These are phyloP conservation scores for Jaapia argillacea DNA, from an alignment of 768 basidiomycete genomes.

Conservation along the genomic window DNA sequence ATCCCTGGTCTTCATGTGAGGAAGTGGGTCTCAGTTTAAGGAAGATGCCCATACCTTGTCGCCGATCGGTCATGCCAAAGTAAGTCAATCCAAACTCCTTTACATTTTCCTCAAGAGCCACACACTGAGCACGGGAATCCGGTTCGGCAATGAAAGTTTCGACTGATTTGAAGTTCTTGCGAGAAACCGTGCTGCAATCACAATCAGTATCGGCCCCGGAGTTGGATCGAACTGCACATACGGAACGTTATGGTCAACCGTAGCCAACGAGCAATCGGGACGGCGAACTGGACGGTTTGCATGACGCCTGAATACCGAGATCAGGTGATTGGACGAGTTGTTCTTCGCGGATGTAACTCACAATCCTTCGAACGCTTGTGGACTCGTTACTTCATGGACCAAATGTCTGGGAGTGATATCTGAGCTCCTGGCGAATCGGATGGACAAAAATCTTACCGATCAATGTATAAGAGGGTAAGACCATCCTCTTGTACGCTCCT, in stretches of 20 bases:
- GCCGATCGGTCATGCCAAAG: conserved; percentile 56
- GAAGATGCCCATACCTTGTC: conserved; percentile 48
- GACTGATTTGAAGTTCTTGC: conserved; percentile 40
- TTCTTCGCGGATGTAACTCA: conserved; percentile 14
- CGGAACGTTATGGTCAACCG: conserved; percentile 52
- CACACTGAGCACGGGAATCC: conserved; percentile 47
- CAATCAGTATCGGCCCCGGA: conserved; percentile 1
- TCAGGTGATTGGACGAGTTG: background rate
- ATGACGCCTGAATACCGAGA: conserved; percentile 23
- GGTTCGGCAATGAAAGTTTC: conserved; percentile 43
- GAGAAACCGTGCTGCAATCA: conserved; percentile 31
- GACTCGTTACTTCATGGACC: conserved; percentile 56
- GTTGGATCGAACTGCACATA: conserved; percentile 9
- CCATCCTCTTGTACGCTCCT: conserved; percentile 71
- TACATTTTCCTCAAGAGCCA: conserved; percentile 54
- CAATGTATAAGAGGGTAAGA: conserved; percentile 69
- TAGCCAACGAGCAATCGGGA: conserved; percentile 56
- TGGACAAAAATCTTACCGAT: conserved; percentile 21
- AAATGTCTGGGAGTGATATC: conserved; percentile 31
- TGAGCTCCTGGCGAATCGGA: background rate
- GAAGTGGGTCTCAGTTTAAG: too few species aligned
- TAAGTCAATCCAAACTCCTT: conserved; percentile 58
- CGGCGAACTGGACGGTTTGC: conserved; percentile 47
- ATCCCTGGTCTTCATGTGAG: conserved; percentile 34
- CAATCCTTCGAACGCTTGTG: conserved; percentile 54